Evolutionary conservation across 2,329 filamentous ascomycete genomes (phyloP).

Genomic region (Penicillium corylophilum): DNA sequence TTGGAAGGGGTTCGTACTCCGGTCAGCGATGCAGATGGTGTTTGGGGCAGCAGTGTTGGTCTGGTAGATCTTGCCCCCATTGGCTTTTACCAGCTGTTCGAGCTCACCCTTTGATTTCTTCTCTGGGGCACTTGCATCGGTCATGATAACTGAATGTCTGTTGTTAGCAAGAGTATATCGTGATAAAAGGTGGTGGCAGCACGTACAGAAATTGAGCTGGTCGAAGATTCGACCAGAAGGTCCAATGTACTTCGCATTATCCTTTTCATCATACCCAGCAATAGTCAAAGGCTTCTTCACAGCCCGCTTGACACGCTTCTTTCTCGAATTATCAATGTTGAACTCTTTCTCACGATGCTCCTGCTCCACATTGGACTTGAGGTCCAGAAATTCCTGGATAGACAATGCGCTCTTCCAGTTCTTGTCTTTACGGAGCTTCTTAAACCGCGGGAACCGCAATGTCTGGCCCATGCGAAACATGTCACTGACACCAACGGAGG

Average conservation of each 20-base stretch:
- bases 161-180: slow-evolving; percentile 1
- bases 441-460: slow-evolving; percentile 88
- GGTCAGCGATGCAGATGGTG: slow-evolving; percentile 76
- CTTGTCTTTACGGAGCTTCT: slow-evolving; percentile 76
- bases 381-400: slow-evolving; percentile 70
- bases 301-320: slow-evolving; percentile 60
- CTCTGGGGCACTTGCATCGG: slow-evolving; percentile 66
- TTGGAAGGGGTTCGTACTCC: slow-evolving; percentile 47
- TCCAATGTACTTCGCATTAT: slow-evolving; percentile 55
- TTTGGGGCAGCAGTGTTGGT: slow-evolving; percentile 61
- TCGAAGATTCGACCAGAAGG: slow-evolving; percentile 67
- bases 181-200: neutral
- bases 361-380: slow-evolving; percentile 69
- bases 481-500: slow-evolving; percentile 71
- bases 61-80: slow-evolving; percentile 79
- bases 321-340: slow-evolving; percentile 66
- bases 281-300: slow-evolving; percentile 70
- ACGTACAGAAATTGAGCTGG: slow-evolving; percentile 69
- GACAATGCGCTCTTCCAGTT: slow-evolving; percentile 78
- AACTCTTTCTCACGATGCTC: slow-evolving; percentile 72
- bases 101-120: slow-evolving; percentile 78
- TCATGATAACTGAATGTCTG: slow-evolving; percentile 60
- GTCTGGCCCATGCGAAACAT: slow-evolving; percentile 76
- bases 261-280: slow-evolving; percentile 62
- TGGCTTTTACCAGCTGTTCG: slow-evolving; percentile 75